Percentiles rank a stretch among this genome's conserved stretches.
phyloP scores from a whole-genome alignment of 176 grass and related monocot genomes.

The Poa pratensis region DNA sequence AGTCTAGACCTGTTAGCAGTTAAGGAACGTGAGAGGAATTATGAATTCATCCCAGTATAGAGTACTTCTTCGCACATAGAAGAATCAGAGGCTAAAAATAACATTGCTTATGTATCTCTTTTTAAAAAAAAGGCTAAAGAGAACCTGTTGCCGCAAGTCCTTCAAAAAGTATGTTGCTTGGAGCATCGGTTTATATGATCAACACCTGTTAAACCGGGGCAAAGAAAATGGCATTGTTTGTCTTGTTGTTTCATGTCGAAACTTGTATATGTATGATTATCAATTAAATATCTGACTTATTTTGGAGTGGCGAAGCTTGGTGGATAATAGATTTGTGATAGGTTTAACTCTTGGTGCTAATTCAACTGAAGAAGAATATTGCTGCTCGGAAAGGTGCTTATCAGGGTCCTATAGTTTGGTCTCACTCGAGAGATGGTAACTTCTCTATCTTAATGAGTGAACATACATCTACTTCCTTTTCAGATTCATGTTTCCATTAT shows the following conservation, averaged over 20 bases:
- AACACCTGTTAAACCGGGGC: neutral
- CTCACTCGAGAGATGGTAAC: too few species aligned
- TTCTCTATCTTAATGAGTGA: too few species aligned
- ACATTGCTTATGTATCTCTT: neutral
- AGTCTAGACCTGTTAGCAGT: neutral
- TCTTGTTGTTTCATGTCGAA: neutral
- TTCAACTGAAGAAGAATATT: too few species aligned
- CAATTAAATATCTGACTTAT: neutral
- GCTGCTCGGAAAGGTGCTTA: too few species aligned
- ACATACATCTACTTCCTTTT: too few species aligned
- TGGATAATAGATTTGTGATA: neutral
- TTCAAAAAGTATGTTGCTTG: neutral
- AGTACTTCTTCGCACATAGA: neutral
- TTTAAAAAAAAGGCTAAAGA: neutral
- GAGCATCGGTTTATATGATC: conserved; percentile 10
- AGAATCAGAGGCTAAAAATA: neutral
- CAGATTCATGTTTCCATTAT: too few species aligned
- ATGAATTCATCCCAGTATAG: neutral
- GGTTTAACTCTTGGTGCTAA: neutral
- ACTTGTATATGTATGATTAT: neutral
- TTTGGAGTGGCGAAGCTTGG: neutral
- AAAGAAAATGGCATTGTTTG: conserved; percentile 17
- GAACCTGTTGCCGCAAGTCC: neutral
- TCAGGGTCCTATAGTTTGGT: too few species aligned
- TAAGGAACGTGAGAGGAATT: neutral